Base-by-base conservation (phyloP, 179 eudicot genomes). In the Amaranthus tricolor region DNA sequence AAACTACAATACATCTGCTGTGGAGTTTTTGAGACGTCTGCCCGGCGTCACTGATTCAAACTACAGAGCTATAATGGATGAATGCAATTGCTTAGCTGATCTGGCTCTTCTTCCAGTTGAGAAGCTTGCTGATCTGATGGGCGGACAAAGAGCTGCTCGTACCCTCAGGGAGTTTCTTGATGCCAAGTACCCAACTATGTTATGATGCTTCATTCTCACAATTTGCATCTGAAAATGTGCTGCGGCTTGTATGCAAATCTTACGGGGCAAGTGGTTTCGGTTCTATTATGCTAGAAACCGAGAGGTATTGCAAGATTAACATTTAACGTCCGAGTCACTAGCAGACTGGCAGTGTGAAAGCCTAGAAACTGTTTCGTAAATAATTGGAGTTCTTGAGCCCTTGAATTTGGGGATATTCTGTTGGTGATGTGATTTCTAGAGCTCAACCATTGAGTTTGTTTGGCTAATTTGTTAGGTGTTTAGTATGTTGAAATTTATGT, bases 1-100 rank as follows among this genome's bases (percentile, higher is more conserved):
- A 85, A 94, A 90, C 81, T 94, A 86, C 82, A 92, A 94, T 80
- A 94, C 98, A 63, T 83, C 96, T 48, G 98, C 98, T 0, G 91
- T 94, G 63, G 98, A 94, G 80, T 90, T 94, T 78, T 75, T 94
- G 76, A 89, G 98, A 82, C 91, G 98, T 61, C 84, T 94, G 13
- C 98, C 98, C 0, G 98, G 98, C n/a, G 98, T 94, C 72, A 88
- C 96, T 0, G 97, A 94, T 84, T 88, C 98, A 10, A 94, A 92
- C 78, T 94, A 94, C 85, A 84, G 97, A 76, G 83, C 89, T 14
- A 86, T 94, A 81, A 88, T 94, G 91, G 96, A 94, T 53, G 90
- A 81, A 16, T 90, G 98, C 56, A 72, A 85, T 63, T 89, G 90
- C 82, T 88, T 94, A 80, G 81, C 96, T 8, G 98, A 94, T 73